Evolutionary conservation across 192 early-diverging fungal genomes (phyloP).

Genomic region (Backusella parvicylindrica): DNA sequence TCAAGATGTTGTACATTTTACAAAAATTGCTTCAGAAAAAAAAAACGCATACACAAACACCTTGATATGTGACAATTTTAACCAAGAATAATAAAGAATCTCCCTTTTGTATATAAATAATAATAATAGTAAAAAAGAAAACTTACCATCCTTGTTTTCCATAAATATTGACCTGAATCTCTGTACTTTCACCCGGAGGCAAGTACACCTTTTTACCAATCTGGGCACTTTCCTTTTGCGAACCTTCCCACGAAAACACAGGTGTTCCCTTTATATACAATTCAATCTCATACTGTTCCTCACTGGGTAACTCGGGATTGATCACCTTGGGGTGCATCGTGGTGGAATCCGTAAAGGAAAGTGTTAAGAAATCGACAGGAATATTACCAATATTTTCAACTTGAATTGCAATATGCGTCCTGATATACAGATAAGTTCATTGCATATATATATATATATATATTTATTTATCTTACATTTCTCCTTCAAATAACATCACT

Average conservation of each 20-base stretch:
- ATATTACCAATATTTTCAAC: constrained; percentile 76
- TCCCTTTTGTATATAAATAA: background rate
- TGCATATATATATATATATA: background rate
- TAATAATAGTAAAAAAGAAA: background rate
- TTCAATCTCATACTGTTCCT: constrained; percentile 77
- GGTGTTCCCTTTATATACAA: constrained; percentile 43
- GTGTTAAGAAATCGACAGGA: constrained; percentile 63
- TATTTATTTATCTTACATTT: constrained; percentile 34
- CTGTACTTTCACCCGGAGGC: constrained; percentile 43
- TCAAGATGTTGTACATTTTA: background rate
- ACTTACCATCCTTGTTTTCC: constrained; percentile 56
- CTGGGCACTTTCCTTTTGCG: constrained; percentile 21
- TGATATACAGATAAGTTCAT: background rate
- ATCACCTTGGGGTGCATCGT: constrained; percentile 21
- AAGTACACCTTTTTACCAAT: constrained; percentile 41
- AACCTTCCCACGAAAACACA: constrained; percentile 52
- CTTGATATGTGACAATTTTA: background rate
- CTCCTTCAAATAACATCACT: constrained; percentile 81
- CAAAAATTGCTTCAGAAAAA: too few species aligned
- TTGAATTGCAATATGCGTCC: constrained; percentile 53
- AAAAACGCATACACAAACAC: too few species aligned
- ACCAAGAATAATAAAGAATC: background rate
- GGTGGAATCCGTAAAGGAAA: constrained; percentile 54
- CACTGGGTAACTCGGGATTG: constrained; percentile 46
- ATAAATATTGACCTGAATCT: constrained; percentile 65